phyloP scores from a whole-genome alignment of 192 early-diverging fungal species.

The Lobulomyces angularis region DNA sequence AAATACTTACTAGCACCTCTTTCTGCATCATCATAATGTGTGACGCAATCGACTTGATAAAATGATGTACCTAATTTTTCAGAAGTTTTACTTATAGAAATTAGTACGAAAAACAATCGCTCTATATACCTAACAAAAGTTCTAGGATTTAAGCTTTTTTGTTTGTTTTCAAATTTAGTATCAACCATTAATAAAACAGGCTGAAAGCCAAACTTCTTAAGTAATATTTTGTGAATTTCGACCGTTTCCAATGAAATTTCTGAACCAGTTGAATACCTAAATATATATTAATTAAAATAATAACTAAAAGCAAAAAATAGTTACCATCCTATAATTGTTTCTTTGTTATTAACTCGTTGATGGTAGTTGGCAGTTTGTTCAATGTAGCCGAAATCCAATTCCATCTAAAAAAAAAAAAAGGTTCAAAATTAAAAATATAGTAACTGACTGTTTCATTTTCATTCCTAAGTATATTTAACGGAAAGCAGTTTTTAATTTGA shows the following conservation, averaged over 20 bases:
- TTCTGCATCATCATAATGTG: conserved; percentile 86
- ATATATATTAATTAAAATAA: no score
- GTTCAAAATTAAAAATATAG: no score
- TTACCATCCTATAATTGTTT: conserved; percentile 93
- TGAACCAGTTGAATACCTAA: conserved; percentile 51
- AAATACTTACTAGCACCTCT: conserved; percentile 44
- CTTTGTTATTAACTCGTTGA: conserved; percentile 75
- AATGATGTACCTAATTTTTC: conserved; percentile 72
- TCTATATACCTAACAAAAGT: conserved; percentile 9
- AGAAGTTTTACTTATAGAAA: conserved; percentile 58
- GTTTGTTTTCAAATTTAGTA: conserved; percentile 57
- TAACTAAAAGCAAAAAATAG: no score
- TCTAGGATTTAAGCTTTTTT: conserved; percentile 47
- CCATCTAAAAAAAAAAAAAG: conserved; percentile 30
- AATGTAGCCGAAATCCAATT: conserved; percentile 84
- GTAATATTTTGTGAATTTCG: conserved; percentile 34
- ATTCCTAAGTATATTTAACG: conserved; percentile 66
- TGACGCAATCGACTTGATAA: conserved; percentile 71
- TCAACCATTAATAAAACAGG: conserved; percentile 85
- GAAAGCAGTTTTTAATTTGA: conserved; percentile 80
- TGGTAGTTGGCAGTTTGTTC: conserved; percentile 75
- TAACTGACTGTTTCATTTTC: no score
- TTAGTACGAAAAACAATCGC: conserved; percentile 41
- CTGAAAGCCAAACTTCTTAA: conserved; percentile 58
- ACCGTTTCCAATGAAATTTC: conserved; percentile 22